Base-by-base conservation (phyloP, 2,329 filamentous ascomycete genomes). In the Parafenestella ontariensis region DNA sequence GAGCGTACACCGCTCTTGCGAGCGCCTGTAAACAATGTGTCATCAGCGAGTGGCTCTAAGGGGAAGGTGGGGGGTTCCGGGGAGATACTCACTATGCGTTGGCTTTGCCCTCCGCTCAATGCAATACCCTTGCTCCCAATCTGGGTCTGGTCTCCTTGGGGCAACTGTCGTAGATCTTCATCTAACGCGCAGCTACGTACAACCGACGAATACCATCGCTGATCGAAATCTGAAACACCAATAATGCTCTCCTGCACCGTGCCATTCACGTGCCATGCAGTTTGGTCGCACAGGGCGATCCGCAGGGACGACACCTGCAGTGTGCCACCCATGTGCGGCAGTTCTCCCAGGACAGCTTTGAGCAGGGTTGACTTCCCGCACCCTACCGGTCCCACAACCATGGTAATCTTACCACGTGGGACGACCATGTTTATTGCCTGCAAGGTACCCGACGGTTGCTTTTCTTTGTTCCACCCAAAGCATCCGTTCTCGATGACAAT, bases 101-200 rank as follows among this genome's bases (percentile, higher is more conserved):
- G 81, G 55, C 78, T 82, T 58, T 84, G 82, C 4, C 82, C 82
- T 26, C 81, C 81, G 64, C 81, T 83, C 29, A 84, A 73, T 21
- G 79, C 75, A 50, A 81, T 76, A 29, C 82, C 82, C 59, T 81
- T 80, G 61, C 79, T 83, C 15, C 82, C 82, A 51, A 83, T 79
- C 26, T 79, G 62, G 15, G 81, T 83, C 42, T 77, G 71, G 48
- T 78, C 66, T 23, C 71, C 71, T 43, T 69, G 61, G 24, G 71
- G 70, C 42, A 74, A 52, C 47, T 71, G 62, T 34, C 58, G 61
- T 20, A 74, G 65, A 66, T 74, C 71, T 56, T 73, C 66, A 52
- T 73, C 68, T 52, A 75, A 58, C 15, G 67, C 71, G 57, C 72
- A 75, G 50, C 64, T 66, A 44, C 65, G 65, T 23, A 77, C 58